Evolutionary conservation across 148 eudicot genomes (phyloP), one percentile per base, ranked within the genome.

Genomic region (Spergularia marina): DNA sequence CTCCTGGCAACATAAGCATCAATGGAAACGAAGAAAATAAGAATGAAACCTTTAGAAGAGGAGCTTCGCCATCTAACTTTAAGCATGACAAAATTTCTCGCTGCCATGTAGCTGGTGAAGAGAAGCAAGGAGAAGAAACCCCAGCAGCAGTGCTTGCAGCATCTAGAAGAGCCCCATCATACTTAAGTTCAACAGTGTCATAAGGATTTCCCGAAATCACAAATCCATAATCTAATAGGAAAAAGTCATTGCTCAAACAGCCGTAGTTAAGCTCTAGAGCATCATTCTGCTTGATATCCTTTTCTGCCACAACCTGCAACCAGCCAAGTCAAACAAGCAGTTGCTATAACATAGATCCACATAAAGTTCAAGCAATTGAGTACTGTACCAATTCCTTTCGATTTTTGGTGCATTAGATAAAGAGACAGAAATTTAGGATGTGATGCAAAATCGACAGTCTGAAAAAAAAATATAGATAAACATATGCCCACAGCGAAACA

Each of bases 91-190:
- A 75, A 71, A 94, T 84, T 64, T 85, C 77, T 71, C 75, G 86
- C 70, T 94, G 98, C 98, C 96, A 94, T 71, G 95, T 82, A 70
- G 91, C 75, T 76, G 98, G 98, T 65, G 95, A 87, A 68, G 93
- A 90, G 77, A 91, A 91, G 80, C 83, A 85, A 1, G 98, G 89
- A 73, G 90, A 84, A 60, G 90, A 76, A 77, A 91, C 77, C 34
- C 98, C 97, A 71, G 91, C 91, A 66, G 92, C 93, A 85, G 84
- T 85, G 86, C 97, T 94, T 11, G 96, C 95, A 73, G 98, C 96
- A 79, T 94, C 98, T n/a, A 94, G 85, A 79, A 94, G 89, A 73
- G 86, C 88, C 67, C 88, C 85, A 73, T 94, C 93, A 79, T 94
- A 94, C 78, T 68, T 90, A 47, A 94, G 97, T 84, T 94, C 98